Percentiles rank a stretch among this genome's conserved stretches.
Evolutionary conservation across 306 rosid genomes (phyloP).

Genomic region (Prosopis cineraria): DNA sequence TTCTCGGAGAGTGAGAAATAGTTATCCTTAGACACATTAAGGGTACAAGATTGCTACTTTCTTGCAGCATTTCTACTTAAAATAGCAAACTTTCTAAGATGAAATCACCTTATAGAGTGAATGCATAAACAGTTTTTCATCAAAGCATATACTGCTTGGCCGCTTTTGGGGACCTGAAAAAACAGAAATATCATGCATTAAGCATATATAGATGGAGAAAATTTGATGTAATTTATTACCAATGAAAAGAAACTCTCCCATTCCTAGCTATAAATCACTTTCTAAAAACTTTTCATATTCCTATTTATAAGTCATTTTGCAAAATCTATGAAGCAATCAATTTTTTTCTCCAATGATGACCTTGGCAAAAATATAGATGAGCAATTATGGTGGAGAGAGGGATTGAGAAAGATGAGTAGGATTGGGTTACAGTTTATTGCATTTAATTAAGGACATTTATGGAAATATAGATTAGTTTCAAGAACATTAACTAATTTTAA

Average conservation of each 20-base stretch:
- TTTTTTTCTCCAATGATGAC: too few relatives aligned
- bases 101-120: slow-evolving; percentile 70
- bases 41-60: not conserved
- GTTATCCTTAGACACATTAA: not conserved
- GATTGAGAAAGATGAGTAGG: too few relatives aligned
- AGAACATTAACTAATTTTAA: too few relatives aligned
- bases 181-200: slow-evolving; percentile 18
- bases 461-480: too few relatives aligned
- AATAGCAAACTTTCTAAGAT: not conserved
- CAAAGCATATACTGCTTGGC: slow-evolving; percentile 58
- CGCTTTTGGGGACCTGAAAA: slow-evolving; percentile 57
- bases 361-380: too few relatives aligned
- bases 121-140: slow-evolving; percentile 65
- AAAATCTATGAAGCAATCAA: too few relatives aligned
- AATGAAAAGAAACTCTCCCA: not conserved
- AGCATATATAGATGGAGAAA: slow-evolving; percentile 3
- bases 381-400: too few relatives aligned
- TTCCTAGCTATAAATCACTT: not conserved
- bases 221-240: not conserved
- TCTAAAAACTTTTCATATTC: too few relatives aligned
- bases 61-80: not conserved
- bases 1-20: not conserved
- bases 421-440: too few relatives aligned
- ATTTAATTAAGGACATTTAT: too few relatives aligned
- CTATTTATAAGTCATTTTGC: too few relatives aligned